Evolutionary conservation across 768 basidiomycete species (phyloP), one percentile per base, ranked within the genome.

Genomic region (Panus rudis): DNA sequence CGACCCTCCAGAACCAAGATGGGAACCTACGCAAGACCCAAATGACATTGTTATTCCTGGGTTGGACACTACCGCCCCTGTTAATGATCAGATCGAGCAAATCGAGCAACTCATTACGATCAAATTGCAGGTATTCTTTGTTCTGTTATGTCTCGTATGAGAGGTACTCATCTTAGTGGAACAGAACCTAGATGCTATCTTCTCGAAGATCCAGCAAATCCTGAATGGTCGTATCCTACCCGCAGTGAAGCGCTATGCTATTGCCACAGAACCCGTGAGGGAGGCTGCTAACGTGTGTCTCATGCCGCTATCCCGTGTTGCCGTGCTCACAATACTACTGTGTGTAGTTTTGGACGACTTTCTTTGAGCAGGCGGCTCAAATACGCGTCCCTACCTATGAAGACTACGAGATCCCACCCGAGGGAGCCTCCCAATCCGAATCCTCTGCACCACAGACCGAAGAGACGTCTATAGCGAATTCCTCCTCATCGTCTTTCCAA

Each of bases 21-120:
- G 84, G 81, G 67, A 70, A 48, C 84, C 86, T 6, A 77, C 70
- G 22, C 49, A 68, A 4, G 75, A 89, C 59, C 80, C 85, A 14
- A 53, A 71, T 1, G 70, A 72, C 34, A 88, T 91, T 42, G 58
- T 67, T 12, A 69, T 90, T 3, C 81, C 85, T 6, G 87, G 88
- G 0, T 68, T 91, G 27, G 84, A 91, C 53, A 75, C 73, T 1
- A 69, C 66, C 8, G 83, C 84, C 19, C 71, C 84, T 17, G 67
- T 79, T 20, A 74, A 74, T 46, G 90, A 84, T 55, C 92, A 96
- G 66, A 84, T 92, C 42, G 91, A 94, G 56, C 89, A 93, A 63
- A 90, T 96, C 45, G 93, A 98, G 63, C 93, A 96, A 59, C 72
- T 93, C 55, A 93, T 94, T 48, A 92, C 93, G 7, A 73, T 92